phyloP scores from a whole-genome alignment of 2,329 filamentous ascomycete species.

The Diaporthe citri region DNA sequence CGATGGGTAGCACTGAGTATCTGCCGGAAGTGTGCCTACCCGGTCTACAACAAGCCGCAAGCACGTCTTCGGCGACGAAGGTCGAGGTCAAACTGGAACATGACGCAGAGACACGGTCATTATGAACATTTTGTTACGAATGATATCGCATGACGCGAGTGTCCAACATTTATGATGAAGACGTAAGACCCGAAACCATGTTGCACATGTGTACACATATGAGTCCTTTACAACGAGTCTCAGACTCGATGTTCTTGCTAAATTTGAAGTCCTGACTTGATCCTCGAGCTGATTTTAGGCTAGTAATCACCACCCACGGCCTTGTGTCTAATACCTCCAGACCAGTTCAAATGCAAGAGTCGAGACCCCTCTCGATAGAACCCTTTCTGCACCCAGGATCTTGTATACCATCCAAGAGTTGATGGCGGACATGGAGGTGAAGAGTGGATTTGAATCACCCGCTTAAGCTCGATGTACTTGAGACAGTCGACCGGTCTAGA shows the following conservation, averaged over 20 bases:
- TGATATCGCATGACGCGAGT: not conserved
- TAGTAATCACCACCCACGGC: not conserved
- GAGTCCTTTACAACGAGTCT: no score
- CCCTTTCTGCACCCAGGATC: rapidly evolving
- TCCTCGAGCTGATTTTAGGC: not conserved
- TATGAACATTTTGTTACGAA: not conserved
- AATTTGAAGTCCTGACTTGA: not conserved
- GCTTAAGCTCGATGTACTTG: not conserved
- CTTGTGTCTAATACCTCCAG: not conserved
- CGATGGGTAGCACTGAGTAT: not conserved
- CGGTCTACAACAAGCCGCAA: not conserved
- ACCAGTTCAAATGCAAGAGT: not conserved
- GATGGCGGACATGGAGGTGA: not conserved
- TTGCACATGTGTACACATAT: not conserved
- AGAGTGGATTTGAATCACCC: not conserved
- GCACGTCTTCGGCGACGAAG: no score
- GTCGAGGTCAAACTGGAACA: not conserved
- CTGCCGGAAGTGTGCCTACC: not conserved
- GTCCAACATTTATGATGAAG: not conserved
- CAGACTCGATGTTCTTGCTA: no score
- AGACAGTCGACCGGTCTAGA: not conserved
- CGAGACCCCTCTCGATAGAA: not conserved
- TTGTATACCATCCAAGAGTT: not conserved
- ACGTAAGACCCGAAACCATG: not conserved
- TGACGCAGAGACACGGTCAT: not conserved